Evolutionary conservation across 768 basidiomycete genomes (phyloP).

Genomic region (Kwoniella dendrophila): DNA sequence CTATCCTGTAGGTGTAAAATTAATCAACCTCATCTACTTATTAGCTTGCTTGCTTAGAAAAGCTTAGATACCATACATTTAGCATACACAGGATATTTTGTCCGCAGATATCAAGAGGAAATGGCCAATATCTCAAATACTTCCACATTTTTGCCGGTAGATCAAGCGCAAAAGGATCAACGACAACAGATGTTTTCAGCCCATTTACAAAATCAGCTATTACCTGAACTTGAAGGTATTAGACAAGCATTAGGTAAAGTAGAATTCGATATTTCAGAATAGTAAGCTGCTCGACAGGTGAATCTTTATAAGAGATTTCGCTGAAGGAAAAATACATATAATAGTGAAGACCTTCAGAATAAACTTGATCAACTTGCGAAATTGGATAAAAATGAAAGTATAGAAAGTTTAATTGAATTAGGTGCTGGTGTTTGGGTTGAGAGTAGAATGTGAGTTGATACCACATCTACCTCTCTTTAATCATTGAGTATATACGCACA

Average conservation of each 20-base stretch:
- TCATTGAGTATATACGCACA: no score
- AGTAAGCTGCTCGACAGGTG: conserved; percentile 19
- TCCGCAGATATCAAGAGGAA: background rate
- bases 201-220: conserved; percentile 22
- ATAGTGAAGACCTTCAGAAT: conserved; percentile 2
- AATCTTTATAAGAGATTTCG: background rate
- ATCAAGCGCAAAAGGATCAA: background rate
- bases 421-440: conserved; percentile 32
- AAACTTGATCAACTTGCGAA: conserved; percentile 13
- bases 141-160: background rate
- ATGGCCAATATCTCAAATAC: background rate
- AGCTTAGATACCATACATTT: no score
- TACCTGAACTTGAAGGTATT: conserved; percentile 24
- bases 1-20: no score
- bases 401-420: conserved; percentile 25
- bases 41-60: no score
- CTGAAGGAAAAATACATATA: background rate
- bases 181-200: conserved; percentile 24
- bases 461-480: no score
- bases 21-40: no score
- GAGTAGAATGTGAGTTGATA: conserved; percentile 23
- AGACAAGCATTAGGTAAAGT: conserved; percentile 14
- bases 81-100: no score
- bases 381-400: background rate
- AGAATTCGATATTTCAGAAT: conserved; percentile 35